Evolutionary conservation across 352 stramenopile genomes (phyloP), one percentile per base, ranked within the genome.

Genomic region (Phytopythium vexans): DNA sequence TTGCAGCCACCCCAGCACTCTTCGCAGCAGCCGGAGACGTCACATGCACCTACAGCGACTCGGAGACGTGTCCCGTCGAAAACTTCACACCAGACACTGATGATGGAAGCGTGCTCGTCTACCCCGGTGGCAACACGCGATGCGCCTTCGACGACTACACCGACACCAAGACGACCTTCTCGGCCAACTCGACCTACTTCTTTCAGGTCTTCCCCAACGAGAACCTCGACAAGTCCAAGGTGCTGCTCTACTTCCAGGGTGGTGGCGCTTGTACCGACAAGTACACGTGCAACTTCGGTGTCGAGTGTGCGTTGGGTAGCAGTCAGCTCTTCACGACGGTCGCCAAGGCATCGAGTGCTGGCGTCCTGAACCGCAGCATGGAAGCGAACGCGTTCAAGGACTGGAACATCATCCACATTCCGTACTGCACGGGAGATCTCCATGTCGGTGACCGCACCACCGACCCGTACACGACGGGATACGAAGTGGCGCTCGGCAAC

Each of bases 391-490:
- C 77, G 38, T 88, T 88, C 54, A 73, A 74, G 46, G 77, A 88
- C 60, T 90, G 77, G 77, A 84, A 84, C 62, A 74, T 88, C 48
- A 68, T 90, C 8, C 72, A 83, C 59, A 60, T 90, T 8, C 77
- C 74, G 21, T 88, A 90, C 64, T 90, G 79, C 70, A 87, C 77
- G 16, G 74, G 77, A 40, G 77, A 90, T 41, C 65, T 90, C 34
- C 77, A 90, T 41, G 49, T 83, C 6, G 79, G 79, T 46, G 82
- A 74, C 60, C 42, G 56, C 8, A 38, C 71, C 11, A 52, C 49
- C 2, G 50, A 35, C 5, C n/a, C 49, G 8, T 60, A 59, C 16
- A 60, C 73, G 41, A 71, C 62, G 44, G 55, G 49, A 36, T 60
- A 76, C 11, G 69, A 74, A 16, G 41, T 40, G 10, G 40, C 79